Evolutionary conservation across 75 land plant genomes (phyloP).

Genomic region (Pinus tabuliformis): DNA sequence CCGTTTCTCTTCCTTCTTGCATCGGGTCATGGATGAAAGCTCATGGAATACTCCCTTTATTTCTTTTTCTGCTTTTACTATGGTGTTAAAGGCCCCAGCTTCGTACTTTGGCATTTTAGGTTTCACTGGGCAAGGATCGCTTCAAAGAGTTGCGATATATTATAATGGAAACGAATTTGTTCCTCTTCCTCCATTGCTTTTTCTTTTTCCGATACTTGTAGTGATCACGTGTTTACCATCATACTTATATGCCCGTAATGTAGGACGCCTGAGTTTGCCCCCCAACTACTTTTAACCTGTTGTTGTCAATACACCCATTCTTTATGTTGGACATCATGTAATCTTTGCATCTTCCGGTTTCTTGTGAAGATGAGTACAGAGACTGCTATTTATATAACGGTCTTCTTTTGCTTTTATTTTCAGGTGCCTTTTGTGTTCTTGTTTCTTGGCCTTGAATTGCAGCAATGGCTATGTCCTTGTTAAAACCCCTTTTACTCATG

Average conservation of each 20-base stretch:
- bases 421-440: not conserved
- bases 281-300: too few species aligned
- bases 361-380: not conserved
- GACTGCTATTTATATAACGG: not conserved
- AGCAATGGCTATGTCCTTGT: conserved; percentile 54
- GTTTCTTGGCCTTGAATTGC: conserved; percentile 27
- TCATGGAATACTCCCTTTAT: too few species aligned
- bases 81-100: not conserved
- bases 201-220: conserved; percentile 2
- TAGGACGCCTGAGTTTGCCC: not conserved
- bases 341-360: too few species aligned
- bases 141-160: not conserved
- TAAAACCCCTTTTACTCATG: conserved; percentile 69
- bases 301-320: not conserved
- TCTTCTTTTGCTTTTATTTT: not conserved
- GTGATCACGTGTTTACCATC: not conserved
- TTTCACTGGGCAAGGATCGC: conserved; percentile 2
- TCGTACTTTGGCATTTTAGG: conserved; percentile 1
- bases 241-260: not conserved
- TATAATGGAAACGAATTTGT: not conserved
- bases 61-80: not conserved
- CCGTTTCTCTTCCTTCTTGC: too few species aligned
- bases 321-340: not conserved
- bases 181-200: not conserved
- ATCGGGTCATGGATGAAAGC: too few species aligned